Base-by-base conservation (phyloP, 176 grass and related monocot genomes). In the Oryza coarctata region DNA sequence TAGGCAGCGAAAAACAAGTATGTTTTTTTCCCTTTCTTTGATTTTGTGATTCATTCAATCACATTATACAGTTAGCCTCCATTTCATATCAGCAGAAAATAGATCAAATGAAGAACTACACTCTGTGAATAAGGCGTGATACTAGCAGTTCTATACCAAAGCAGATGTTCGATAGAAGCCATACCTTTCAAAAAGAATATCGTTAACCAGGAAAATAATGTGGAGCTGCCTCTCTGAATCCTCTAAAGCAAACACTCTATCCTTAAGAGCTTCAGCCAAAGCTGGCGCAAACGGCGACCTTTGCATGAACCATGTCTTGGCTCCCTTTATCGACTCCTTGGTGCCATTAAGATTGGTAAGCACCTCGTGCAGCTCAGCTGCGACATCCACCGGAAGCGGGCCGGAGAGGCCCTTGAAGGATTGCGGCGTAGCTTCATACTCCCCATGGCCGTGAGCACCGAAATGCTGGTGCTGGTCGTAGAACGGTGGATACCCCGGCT, bases 181-280 rank as follows among this genome's bases (percentile, higher is more conserved):
- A 63, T 71, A 98, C 95, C 95, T 93, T 76, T 99, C 96, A 55
- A 99, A 99, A 80, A 99, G 96, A 84, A 99, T 94, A 77, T 99
- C 96, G 10, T 99, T 99, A 82, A 87, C 89, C 65, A 99, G 84
- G 87, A 95, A 99, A 78, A 99, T 86, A 80, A 99, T 91, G 70
- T 99, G 93, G 20, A 99, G 88, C 85, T 99, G 93, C 60, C 87
- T 90, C 89, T 99, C 96, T 0, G 96, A 78, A 86, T 99, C 96
- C 65, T 99, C 96, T 43, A 91, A 47, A 38, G 80, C 62, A 80
- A 99, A 99, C 65, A 99, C 62, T 66, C 87, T 85, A 61, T 95
- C 96, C 85, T 89, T 91, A 13, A 99, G 80, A 45, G 85, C 93
- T 91, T 99, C 93, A 15, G 93, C 91, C 77, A 99, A 61, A 50